Percentiles rank a stretch among this genome's conserved stretches.
These are phyloP conservation scores for Pleurotus eryngii DNA, from an alignment of 768 basidiomycete species.

Conservation along the genomic window DNA sequence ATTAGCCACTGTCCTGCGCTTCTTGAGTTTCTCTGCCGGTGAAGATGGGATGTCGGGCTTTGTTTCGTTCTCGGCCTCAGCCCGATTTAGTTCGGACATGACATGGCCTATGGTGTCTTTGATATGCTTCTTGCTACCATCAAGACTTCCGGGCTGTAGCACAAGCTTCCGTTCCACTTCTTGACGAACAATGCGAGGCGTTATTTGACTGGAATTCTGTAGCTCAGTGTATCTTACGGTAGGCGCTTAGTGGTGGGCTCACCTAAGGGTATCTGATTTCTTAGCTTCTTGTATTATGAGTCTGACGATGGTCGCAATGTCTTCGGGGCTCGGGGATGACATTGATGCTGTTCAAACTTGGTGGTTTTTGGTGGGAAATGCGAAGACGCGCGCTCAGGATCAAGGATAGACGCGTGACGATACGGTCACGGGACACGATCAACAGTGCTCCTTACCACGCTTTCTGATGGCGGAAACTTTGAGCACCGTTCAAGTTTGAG, in stretches of 20 bases:
- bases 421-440: neutral
- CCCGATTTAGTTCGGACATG: constrained; percentile 15
- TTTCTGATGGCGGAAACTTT: too few species aligned
- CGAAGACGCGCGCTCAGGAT: too few species aligned
- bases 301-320: neutral
- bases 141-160: constrained; percentile 18
- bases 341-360: neutral
- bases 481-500: too few species aligned
- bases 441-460: neutral
- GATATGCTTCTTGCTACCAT: constrained; percentile 36
- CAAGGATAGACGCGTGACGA: neutral
- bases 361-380: too few species aligned
- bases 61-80: neutral
- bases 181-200: constrained; percentile 47
- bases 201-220: constrained; percentile 31
- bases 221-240: neutral
- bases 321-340: neutral
- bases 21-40: neutral
- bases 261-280: neutral
- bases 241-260: neutral
- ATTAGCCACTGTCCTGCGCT: constrained; percentile 9
- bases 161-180: constrained; percentile 44
- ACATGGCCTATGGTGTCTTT: constrained; percentile 41
- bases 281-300: neutral
- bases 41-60: neutral